Conservation (phyloP, 2,329 filamentous ascomycete genomes). For the Exophiala aquamarina region DNA sequence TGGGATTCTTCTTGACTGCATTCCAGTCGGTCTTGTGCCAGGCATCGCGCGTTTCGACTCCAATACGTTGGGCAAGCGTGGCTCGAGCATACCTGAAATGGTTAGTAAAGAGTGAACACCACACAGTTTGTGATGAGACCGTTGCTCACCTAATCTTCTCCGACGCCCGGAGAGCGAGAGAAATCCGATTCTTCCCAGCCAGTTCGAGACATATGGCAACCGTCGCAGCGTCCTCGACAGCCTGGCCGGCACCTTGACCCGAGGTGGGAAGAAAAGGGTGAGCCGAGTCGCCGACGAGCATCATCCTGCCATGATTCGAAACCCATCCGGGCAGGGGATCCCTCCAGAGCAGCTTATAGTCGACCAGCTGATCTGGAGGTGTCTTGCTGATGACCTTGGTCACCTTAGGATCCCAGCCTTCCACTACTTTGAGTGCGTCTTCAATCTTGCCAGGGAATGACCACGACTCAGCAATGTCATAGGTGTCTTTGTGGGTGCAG, state of each 20-base stretch:
- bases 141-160: slow-evolving; percentile 55
- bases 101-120: slow-evolving; percentile 32
- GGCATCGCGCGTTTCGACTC: not conserved
- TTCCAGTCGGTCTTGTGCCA: not conserved
- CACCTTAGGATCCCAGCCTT: slow-evolving; percentile 54
- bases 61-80: not conserved
- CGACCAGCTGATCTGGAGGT: slow-evolving; percentile 4
- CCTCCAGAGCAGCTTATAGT: slow-evolving; percentile 18
- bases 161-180: slow-evolving; percentile 39
- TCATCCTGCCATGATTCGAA: slow-evolving; percentile 42
- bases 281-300: slow-evolving; percentile 51
- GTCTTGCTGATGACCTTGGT: slow-evolving; percentile 22
- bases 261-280: slow-evolving; percentile 51
- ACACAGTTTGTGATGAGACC: slow-evolving; percentile 49
- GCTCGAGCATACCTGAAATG: not conserved
- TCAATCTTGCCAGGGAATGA: slow-evolving; percentile 46
- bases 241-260: slow-evolving; percentile 49
- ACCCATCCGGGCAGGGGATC: slow-evolving; percentile 25
- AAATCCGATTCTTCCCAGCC: slow-evolving; percentile 39
- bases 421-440: slow-evolving; percentile 51
- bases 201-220: slow-evolving; percentile 42
- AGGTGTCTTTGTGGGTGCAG: slow-evolving; percentile 39
- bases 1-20: not conserved
- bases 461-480: slow-evolving; percentile 52
- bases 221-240: slow-evolving; percentile 51